Evolutionary conservation across 164 flowering plant species (phyloP), one percentile per base, ranked within the genome.

Genomic region (Amborella trichopoda): DNA sequence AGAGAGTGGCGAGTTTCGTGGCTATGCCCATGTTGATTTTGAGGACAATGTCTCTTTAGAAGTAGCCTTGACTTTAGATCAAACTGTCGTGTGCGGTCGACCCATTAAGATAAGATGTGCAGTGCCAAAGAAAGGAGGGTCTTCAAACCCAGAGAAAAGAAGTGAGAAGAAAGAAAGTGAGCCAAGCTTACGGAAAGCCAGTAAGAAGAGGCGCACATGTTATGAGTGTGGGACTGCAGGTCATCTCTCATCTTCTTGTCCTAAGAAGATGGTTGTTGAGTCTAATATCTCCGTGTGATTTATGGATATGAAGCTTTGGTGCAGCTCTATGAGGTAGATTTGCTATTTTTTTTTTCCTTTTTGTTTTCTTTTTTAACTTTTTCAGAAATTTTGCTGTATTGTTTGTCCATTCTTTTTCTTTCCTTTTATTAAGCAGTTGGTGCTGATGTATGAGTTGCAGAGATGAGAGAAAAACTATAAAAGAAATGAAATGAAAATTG

Each of bases 11-110:
- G 89, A 82, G 43, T 87, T 91, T 60, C 65, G 69, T 28, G 96
- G 99, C 23, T 91, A 80, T 59, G 96, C 86, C 22, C 99, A 88
- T 56, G 83, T 91, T 19, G 96, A 91, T 67, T 91, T 91, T 49
- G 53, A 72, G n/a, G 90, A 91, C 46, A 63, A 56, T 41, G 38
- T 61, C 3, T 88, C 88, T 16, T 41, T 80, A 8, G 46, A 50
- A 6, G 63, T 53, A 61, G 95, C 99, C n/a, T 58, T 91, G 26
- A 73, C 68, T 52, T 60, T 91, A 64, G 95, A 91, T 57, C 95
- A 91, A 42, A 55, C 55, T 42, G 30, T 73, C 42, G 64, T 84
- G 0, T 71, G 76, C 44, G 96, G 82, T 28, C 68, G 99, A 66
- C 95, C 90, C 17, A 80, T 72, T 55, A 80, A 65, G 66, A 75